Evolutionary conservation across 2,329 filamentous ascomycete genomes (phyloP).

Genomic region (Verticillium alfalfae): DNA sequence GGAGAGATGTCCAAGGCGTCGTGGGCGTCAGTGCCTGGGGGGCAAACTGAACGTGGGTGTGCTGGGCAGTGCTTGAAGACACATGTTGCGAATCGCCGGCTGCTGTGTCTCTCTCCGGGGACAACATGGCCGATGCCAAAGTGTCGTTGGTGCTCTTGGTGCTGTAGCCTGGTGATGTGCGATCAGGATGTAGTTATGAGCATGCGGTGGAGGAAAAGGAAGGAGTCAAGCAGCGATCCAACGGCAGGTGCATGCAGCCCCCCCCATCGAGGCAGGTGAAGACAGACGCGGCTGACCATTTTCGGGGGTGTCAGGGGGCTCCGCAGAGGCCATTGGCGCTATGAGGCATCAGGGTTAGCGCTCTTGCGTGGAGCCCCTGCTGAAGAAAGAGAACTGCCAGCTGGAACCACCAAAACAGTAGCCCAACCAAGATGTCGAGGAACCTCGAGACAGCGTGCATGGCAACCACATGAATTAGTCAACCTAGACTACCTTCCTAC

Average conservation of each 20-base stretch:
- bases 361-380: not conserved
- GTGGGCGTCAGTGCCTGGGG: not conserved
- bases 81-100: not conserved
- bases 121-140: not conserved
- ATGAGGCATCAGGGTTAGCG: not conserved
- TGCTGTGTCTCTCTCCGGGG: not conserved
- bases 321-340: not conserved
- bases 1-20: not conserved
- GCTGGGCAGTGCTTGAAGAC: not conserved
- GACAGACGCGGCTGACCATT: too few relatives aligned
- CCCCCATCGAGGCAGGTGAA: too few relatives aligned
- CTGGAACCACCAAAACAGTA: not conserved
- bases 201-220: too few relatives aligned
- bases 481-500: too few relatives aligned
- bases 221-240: too few relatives aligned
- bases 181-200: too few relatives aligned
- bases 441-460: not conserved
- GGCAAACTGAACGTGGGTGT: not conserved
- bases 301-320: not conserved
- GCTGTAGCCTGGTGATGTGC: not conserved
- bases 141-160: not conserved
- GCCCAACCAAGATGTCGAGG: not conserved
- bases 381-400: not conserved
- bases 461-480: too few relatives aligned
- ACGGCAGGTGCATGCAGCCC: too few relatives aligned